Evolutionary conservation across 208 protist species (phyloP).

Genomic region (Herpetomonas tarakana): DNA sequence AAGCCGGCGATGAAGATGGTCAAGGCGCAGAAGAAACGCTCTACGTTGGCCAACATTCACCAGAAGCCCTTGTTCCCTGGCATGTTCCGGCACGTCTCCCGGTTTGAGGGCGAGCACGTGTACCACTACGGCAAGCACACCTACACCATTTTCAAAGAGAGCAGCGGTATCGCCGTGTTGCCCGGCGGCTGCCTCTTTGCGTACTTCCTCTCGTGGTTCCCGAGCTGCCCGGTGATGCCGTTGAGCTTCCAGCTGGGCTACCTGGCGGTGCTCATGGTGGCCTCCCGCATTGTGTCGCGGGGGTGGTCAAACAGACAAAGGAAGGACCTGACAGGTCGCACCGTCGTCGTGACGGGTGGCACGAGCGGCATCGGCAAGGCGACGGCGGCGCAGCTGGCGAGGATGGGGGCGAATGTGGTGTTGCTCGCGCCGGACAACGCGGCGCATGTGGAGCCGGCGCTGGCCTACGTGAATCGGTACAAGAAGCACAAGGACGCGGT

Average conservation of each 20-base stretch:
- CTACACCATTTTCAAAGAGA: conserved; percentile 58
- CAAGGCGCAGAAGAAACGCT: background rate
- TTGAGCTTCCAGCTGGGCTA: conserved; percentile 46
- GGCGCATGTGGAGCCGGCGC: conserved; percentile 31
- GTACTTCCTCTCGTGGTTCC: conserved; percentile 31
- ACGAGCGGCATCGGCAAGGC: conserved; percentile 71
- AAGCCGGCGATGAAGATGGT: conserved; percentile 11
- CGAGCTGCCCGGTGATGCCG: conserved; percentile 22
- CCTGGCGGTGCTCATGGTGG: conserved; percentile 19
- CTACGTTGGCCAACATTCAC: conserved; percentile 6
- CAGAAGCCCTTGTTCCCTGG: conserved; percentile 67
- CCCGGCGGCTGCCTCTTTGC: conserved; percentile 54
- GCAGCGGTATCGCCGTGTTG: conserved; percentile 38
- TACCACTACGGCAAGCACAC: conserved; percentile 77
- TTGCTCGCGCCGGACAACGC: conserved; percentile 44
- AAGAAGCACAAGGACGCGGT: too few species aligned
- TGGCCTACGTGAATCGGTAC: conserved; percentile 32
- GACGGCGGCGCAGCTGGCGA: conserved; percentile 62
- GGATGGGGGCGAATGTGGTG: conserved; percentile 68
- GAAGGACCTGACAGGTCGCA: conserved; percentile 47
- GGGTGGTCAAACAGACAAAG: conserved; percentile 32
- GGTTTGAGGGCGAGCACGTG: conserved; percentile 73
- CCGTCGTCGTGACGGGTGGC: conserved; percentile 66
- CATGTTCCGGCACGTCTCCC: conserved; percentile 36
- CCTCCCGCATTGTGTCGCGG: conserved; percentile 38